phyloP scores from a whole-genome alignment of 768 basidiomycete genomes.

The Suillus brevipes region DNA sequence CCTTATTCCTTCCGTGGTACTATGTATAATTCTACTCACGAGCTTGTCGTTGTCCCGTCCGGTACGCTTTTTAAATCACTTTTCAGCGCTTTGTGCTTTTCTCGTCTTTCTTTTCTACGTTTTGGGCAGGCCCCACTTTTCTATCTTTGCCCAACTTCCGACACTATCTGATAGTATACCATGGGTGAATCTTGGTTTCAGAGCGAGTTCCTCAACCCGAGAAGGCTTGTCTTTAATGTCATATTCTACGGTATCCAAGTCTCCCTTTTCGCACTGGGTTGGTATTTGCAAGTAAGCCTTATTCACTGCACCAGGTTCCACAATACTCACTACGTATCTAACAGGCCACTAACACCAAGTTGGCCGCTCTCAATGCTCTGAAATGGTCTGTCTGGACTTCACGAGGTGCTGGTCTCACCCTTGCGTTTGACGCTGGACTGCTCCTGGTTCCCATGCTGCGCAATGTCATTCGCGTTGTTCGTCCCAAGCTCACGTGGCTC shows the following conservation, averaged over 20 bases:
- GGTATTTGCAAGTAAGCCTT: constrained; percentile 71
- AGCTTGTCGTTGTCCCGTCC: constrained; percentile 4
- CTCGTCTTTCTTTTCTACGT: constrained; percentile 4
- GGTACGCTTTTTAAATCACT: constrained; percentile 2
- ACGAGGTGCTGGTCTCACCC: constrained; percentile 87
- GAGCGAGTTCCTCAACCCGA: constrained; percentile 62
- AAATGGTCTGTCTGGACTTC: constrained; percentile 87
- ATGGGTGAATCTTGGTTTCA: constrained; percentile 77
- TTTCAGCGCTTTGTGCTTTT: not conserved
- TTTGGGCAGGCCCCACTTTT: constrained; percentile 6
- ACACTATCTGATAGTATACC: constrained; percentile 6
- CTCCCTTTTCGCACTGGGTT: constrained; percentile 80
- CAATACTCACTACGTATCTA: constrained; percentile 3
- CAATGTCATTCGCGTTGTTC: constrained; percentile 81
- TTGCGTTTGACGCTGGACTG: constrained; percentile 83
- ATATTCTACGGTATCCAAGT: constrained; percentile 82
- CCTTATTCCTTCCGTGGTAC: not conserved
- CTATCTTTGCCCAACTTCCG: constrained; percentile 4
- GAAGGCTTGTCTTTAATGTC: constrained; percentile 71
- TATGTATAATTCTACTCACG: constrained; percentile 2
- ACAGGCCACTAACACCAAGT: constrained; percentile 58
- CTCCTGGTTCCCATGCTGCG: constrained; percentile 90
- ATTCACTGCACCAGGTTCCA: not conserved
- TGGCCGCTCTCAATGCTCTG: constrained; percentile 78
- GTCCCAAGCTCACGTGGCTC: constrained; percentile 77